These are phyloP conservation scores for Citrullus amarus DNA, from an alignment of 306 rosid genomes.

Conservation along the genomic window DNA sequence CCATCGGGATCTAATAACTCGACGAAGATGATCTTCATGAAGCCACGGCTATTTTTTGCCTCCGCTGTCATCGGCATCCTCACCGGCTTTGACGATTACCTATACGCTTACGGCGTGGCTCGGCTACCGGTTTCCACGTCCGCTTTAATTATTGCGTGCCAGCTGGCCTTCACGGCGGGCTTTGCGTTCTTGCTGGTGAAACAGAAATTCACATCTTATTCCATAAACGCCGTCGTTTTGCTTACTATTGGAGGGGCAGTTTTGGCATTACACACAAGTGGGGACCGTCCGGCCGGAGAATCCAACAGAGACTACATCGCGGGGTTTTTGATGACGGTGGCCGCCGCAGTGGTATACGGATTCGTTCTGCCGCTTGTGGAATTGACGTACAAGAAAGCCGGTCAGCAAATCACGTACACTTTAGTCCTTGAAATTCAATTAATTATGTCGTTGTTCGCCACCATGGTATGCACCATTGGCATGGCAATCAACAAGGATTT, in stretches of 20 bases:
- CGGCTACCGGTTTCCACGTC: slow-evolving; percentile 60
- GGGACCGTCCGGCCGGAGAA: slow-evolving; percentile 59
- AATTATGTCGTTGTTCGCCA: slow-evolving; percentile 54
- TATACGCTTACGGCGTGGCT: slow-evolving; percentile 54
- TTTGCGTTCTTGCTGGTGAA: slow-evolving; percentile 38
- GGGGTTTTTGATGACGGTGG: slow-evolving; percentile 60
- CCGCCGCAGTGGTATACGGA: slow-evolving; percentile 62
- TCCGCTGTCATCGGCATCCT: slow-evolving; percentile 33
- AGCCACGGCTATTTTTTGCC: slow-evolving; percentile 24
- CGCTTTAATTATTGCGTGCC: slow-evolving; percentile 41
- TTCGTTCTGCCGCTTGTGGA: slow-evolving; percentile 67
- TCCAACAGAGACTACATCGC: slow-evolving; percentile 29
- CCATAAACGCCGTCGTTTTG: slow-evolving; percentile 45
- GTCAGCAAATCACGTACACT: slow-evolving; percentile 42
- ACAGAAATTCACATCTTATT: slow-evolving; percentile 57
- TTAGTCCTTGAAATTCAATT: slow-evolving; percentile 72
- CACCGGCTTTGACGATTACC: slow-evolving; percentile 51
- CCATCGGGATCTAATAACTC: not conserved
- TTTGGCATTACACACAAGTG: slow-evolving; percentile 45
- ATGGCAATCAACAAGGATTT: slow-evolving; percentile 72
- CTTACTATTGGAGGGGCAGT: slow-evolving; percentile 53
- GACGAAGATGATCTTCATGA: slow-evolving; percentile 23
- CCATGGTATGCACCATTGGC: slow-evolving; percentile 52
- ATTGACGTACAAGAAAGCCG: slow-evolving; percentile 40
- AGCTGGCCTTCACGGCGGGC: slow-evolving; percentile 59